Evolutionary conservation across 2,329 filamentous ascomycete species (phyloP), one percentile per base, ranked within the genome.

Genomic region (Sporothrix globosa): DNA sequence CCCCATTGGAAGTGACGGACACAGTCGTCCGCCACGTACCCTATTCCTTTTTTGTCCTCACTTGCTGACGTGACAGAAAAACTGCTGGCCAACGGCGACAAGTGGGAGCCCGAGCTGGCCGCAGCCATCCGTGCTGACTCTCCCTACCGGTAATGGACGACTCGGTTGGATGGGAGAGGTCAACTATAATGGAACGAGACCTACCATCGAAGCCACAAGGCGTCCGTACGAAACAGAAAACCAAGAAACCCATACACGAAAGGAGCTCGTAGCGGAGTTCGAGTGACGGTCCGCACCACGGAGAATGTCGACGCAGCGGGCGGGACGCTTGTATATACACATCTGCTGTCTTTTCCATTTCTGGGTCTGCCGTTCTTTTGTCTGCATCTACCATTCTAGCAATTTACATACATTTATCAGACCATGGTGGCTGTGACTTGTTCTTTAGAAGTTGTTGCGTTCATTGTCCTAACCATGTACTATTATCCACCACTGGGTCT

Each of bases 71-170:
- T 44, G 73, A 6, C 76, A 85, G 91, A 96, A 85, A 97, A 97
- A 83, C 83, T 97, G 74, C 82, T 97, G 74, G 84, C 92, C 75
- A 97, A 97, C 79, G 92, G 93, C 77, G 93, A 96, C 84, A 95
- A 94, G 83, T 99, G 96, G 96, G 96, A 99, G 85, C 94, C 96
- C 9, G 96, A 99, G 83, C 86, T 99, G 78, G 95, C 95, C 1
- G 95, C 96, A 71, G 90, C 88, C 75, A 96, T 96, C 79, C 90
- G 93, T 78, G 96, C 96, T 73, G 96, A 99, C 85, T 90, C 94
- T 69, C 95, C 95, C 67, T 98, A 94, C 84, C 88, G 92, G 86
- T 95, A 90, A 86, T 50, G 27, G 34, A 11, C 56, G 34, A 41
- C 10, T 19, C 6, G 34, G 21, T 27, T 24, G 13, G 52, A 14